Conservation (phyloP, 176 grass and related monocot genomes). For the Paspalum notatum region DNA sequence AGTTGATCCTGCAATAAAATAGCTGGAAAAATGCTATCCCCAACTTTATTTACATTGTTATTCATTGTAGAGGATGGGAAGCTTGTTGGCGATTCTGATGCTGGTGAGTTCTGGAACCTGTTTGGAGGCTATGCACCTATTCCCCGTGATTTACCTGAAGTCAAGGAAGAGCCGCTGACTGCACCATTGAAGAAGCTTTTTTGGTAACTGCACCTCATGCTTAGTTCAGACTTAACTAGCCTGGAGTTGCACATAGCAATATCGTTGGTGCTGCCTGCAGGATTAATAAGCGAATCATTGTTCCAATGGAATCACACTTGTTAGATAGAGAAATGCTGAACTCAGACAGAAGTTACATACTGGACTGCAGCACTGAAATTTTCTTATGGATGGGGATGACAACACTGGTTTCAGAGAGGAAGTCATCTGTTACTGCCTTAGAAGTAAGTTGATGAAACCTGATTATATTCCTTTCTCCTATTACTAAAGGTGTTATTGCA, state of each 20-base stretch:
- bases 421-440: constrained; percentile 54
- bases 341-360: constrained; percentile 78
- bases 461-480: constrained; percentile 11
- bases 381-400: constrained; percentile 85
- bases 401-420: constrained; percentile 75
- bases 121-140: constrained; percentile 85
- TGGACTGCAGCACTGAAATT: constrained; percentile 71
- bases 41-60: background rate
- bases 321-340: constrained; percentile 69
- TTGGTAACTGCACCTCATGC: constrained; percentile 42
- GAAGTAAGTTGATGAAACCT: constrained; percentile 62
- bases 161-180: constrained; percentile 16
- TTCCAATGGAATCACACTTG: constrained; percentile 49
- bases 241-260: constrained; percentile 2
- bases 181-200: constrained; percentile 52
- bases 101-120: constrained; percentile 81
- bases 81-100: constrained; percentile 77
- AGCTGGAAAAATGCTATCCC: constrained; percentile 6
- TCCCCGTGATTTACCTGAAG: constrained; percentile 50
- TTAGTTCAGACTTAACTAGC: constrained; percentile 28
- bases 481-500: background rate
- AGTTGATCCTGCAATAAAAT: constrained; percentile 13
- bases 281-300: constrained; percentile 67
- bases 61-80: constrained; percentile 69
- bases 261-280: constrained; percentile 48